phyloP scores from a whole-genome alignment of 495 filamentous ascomycete genomes.

The Aspergillus heteromorphus region DNA sequence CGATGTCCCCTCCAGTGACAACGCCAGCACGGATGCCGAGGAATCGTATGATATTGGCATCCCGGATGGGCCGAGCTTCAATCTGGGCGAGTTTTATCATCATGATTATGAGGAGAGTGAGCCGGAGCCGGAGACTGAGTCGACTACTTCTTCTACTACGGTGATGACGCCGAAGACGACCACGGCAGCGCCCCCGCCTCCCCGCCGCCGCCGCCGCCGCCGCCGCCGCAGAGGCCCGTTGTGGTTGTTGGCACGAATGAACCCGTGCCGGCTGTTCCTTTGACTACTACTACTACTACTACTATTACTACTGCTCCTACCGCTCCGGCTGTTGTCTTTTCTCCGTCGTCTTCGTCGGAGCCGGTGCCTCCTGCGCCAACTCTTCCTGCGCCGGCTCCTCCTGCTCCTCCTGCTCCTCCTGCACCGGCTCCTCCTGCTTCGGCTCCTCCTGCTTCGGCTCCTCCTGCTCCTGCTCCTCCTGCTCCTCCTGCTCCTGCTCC shows the following conservation, averaged over 20 bases:
- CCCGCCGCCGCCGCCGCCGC: conserved; percentile 8
- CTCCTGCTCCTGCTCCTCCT: conserved; percentile 10
- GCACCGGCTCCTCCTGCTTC: conserved; percentile 8
- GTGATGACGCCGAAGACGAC: conserved; percentile 1
- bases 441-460: conserved; percentile 6
- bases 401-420: conserved; percentile 12
- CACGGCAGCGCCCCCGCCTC: neutral
- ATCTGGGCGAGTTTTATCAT: conserved; percentile 18
- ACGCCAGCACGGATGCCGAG: conserved; percentile 15
- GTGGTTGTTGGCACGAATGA: neutral
- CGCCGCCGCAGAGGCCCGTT: neutral
- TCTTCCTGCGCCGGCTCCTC: conserved; percentile 9
- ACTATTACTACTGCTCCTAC: neutral
- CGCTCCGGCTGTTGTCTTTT: too few relatives aligned
- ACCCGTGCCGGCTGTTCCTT: conserved; percentile 10
- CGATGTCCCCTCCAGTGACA: conserved; percentile 12
- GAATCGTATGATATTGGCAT: conserved; percentile 22
- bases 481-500: conserved; percentile 10
- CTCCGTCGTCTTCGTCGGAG: too few relatives aligned
- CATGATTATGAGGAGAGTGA: conserved; percentile 16
- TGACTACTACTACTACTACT: conserved; percentile 2
- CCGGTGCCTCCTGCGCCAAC: too few relatives aligned
- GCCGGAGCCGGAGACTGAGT: conserved; percentile 18
- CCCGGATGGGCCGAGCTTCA: conserved; percentile 26
- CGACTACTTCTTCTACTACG: neutral